Conservation (phyloP, 129 eudicot species). For the Lactuca saligna region DNA sequence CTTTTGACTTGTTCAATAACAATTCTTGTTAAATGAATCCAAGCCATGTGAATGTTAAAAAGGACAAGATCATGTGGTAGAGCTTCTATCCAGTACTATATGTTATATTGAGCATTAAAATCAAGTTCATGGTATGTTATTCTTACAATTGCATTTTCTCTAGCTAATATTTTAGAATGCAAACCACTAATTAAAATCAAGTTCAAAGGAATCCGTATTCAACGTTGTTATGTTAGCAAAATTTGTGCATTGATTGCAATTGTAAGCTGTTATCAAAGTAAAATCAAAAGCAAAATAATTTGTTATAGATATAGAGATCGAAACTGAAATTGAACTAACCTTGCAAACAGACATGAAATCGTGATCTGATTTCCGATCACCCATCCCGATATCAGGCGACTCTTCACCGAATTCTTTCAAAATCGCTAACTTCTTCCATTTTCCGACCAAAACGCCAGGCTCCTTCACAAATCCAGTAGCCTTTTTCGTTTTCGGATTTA, state of each 20-base stretch:
- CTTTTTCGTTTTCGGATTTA: slow-evolving; percentile 66
- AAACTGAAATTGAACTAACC: slow-evolving; percentile 45
- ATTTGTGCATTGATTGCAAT: not conserved
- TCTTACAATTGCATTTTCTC: not conserved
- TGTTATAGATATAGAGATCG: not conserved
- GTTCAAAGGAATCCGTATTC: not conserved
- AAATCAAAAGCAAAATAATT: not conserved
- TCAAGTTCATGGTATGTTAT: not conserved
- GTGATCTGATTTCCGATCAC: slow-evolving; percentile 91
- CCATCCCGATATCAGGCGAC: slow-evolving; percentile 84
- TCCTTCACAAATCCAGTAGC: slow-evolving; percentile 92
- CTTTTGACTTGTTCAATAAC: not conserved
- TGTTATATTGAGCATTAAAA: not conserved
- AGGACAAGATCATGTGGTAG: not conserved
- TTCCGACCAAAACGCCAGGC: slow-evolving; percentile 88
- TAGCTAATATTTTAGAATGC: not conserved
- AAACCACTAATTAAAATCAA: not conserved
- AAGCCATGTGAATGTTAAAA: not conserved
- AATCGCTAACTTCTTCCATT: slow-evolving; percentile 73
- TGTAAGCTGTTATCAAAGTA: not conserved
- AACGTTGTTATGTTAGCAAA: not conserved
- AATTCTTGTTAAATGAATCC: not conserved
- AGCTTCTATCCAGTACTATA: not conserved
- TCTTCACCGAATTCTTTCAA: slow-evolving; percentile 80
- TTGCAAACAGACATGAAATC: slow-evolving; percentile 98